Conservation (phyloP, 495 filamentous ascomycete species). For the Articulospora tetracladia region DNA sequence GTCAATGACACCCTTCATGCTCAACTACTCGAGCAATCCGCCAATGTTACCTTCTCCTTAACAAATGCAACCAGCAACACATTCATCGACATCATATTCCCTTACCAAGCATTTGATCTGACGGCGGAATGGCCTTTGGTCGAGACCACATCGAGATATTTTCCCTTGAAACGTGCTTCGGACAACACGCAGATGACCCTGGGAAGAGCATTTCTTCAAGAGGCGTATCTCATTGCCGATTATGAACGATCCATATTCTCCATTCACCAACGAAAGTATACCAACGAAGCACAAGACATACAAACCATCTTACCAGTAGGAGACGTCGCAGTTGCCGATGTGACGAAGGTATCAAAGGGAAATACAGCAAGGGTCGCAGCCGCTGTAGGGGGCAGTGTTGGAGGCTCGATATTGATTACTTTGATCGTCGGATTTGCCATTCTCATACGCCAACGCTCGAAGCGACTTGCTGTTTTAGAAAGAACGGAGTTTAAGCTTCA, state of each 20-base stretch:
- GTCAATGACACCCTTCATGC: slow-evolving; percentile 42
- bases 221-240: slow-evolving; percentile 36
- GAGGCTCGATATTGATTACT: background rate
- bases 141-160: slow-evolving; percentile 35
- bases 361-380: background rate
- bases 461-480: background rate
- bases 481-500: background rate
- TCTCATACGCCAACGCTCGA: background rate
- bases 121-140: slow-evolving; percentile 35
- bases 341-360: background rate
- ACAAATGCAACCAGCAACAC: slow-evolving; percentile 20
- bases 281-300: background rate
- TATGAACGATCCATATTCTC: slow-evolving; percentile 6
- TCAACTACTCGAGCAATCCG: slow-evolving; percentile 37
- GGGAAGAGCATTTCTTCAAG: slow-evolving; percentile 53
- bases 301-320: background rate
- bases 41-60: slow-evolving; percentile 44
- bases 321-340: background rate
- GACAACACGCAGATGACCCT: slow-evolving; percentile 50
- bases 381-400: background rate
- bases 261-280: slow-evolving; percentile 3
- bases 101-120: slow-evolving; percentile 51
- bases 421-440: background rate
- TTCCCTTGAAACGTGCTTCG: slow-evolving; percentile 46
- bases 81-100: slow-evolving; percentile 44